phyloP scores from a whole-genome alignment of 257 asterid species.

The Nicotiana undulata region DNA sequence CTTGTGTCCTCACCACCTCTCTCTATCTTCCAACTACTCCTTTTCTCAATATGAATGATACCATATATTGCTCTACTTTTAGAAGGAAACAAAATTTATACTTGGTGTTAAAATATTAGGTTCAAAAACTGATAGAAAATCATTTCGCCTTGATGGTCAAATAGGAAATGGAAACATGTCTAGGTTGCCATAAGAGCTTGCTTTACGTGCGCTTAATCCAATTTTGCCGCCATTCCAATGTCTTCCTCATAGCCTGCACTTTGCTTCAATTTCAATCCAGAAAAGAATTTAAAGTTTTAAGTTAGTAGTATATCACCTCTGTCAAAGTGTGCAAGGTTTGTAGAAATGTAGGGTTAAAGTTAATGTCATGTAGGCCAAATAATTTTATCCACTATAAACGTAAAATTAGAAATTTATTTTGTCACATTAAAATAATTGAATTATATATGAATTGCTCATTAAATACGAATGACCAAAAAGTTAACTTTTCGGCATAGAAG shows the following conservation, averaged over 20 bases:
- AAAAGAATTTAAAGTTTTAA: not conserved
- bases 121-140: too few species aligned
- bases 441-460: too few species aligned
- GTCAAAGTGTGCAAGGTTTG: too few species aligned
- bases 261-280: not conserved
- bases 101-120: too few species aligned
- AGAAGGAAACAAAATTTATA: not conserved
- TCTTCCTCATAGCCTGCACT: not conserved
- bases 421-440: not conserved
- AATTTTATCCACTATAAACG: too few species aligned
- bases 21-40: not conserved
- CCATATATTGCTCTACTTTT: not conserved
- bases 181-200: not conserved
- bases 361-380: not conserved
- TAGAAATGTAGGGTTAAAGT: too few species aligned
- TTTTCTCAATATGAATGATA: not conserved
- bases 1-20: conserved; percentile 23
- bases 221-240: conserved; percentile 6
- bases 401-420: too few species aligned
- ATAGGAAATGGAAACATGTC: not conserved
- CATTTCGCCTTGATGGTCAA: not conserved
- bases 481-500: too few species aligned
- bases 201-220: not conserved
- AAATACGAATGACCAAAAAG: too few species aligned
- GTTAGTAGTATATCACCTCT: not conserved